Evolutionary conservation across 139 green algal genomes (phyloP).

Genomic region (Chlamydomonas sphaeroides): DNA sequence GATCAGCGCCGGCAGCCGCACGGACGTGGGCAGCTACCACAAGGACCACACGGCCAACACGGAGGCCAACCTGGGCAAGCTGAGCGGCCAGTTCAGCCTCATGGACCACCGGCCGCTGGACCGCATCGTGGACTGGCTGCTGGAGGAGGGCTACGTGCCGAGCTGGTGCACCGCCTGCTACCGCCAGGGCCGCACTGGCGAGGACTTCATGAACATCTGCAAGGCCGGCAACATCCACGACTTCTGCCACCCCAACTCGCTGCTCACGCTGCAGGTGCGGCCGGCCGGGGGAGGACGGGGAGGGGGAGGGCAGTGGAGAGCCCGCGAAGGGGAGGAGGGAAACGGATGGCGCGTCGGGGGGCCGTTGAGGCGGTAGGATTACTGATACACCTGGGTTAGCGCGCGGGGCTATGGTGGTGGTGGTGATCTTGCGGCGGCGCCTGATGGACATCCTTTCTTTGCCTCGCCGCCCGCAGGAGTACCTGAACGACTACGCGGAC

Average conservation of each 20-base stretch:
- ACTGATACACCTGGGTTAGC: neutral
- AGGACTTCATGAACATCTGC: slow-evolving; percentile 84
- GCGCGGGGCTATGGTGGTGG: neutral
- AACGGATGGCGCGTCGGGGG: no score
- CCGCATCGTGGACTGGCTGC: slow-evolving; percentile 71
- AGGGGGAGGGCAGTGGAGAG: no score
- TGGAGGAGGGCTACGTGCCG: slow-evolving; percentile 75
- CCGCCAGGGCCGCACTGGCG: slow-evolving; percentile 77
- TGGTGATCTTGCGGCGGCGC: neutral
- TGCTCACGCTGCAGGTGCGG: slow-evolving; percentile 74
- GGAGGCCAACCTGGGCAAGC: slow-evolving; percentile 61
- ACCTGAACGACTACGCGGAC: slow-evolving; percentile 74
- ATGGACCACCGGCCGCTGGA: slow-evolving; percentile 59
- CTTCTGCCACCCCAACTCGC: slow-evolving; percentile 82
- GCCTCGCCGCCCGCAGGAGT: slow-evolving; percentile 50
- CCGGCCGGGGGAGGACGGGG: neutral
- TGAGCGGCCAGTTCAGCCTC: slow-evolving; percentile 73
- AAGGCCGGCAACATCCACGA: slow-evolving; percentile 82
- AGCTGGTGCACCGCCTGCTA: slow-evolving; percentile 84
- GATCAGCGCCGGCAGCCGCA: slow-evolving; percentile 73
- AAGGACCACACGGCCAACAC: slow-evolving; percentile 46
- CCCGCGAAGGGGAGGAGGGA: no score
- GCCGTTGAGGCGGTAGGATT: no score
- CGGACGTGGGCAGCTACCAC: slow-evolving; percentile 79
- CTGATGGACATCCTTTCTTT: no score